Evolutionary conservation across 1,284 basidiomycete species (phyloP).

Genomic region (Abortiporus biennis): DNA sequence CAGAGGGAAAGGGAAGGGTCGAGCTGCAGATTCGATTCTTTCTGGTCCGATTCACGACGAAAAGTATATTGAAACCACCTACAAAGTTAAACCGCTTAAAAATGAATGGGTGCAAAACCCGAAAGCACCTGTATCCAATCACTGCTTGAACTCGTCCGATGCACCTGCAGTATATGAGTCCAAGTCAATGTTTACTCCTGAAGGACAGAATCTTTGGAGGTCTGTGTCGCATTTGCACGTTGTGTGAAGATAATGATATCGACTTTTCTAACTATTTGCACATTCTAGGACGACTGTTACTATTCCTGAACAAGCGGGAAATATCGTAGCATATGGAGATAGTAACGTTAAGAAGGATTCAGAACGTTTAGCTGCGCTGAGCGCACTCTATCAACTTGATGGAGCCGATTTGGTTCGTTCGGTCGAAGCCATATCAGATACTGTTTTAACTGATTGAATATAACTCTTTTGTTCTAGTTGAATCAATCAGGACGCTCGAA

Average conservation of each 20-base stretch:
- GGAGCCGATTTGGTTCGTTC: constrained; percentile 46
- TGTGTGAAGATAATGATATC: neutral
- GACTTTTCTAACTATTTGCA: too few species aligned
- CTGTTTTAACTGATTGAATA: neutral
- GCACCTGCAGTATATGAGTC: constrained; percentile 16
- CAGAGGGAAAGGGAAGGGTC: constrained; percentile 11
- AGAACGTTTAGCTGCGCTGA: constrained; percentile 70
- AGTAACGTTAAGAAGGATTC: constrained; percentile 61
- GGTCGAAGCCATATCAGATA: neutral
- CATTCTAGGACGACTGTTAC: neutral
- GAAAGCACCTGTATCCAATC: constrained; percentile 41
- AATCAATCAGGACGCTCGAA: neutral
- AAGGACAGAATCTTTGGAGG: constrained; percentile 15
- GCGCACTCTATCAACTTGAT: constrained; percentile 66
- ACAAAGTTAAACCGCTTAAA: constrained; percentile 25
- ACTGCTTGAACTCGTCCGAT: constrained; percentile 8
- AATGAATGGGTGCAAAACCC: constrained; percentile 31
- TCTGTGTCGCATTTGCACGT: constrained; percentile 3
- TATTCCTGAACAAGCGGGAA: constrained; percentile 29
- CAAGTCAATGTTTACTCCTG: neutral
- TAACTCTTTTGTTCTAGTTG: neutral
- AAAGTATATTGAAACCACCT: constrained; percentile 22
- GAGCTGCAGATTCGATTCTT: constrained; percentile 8
- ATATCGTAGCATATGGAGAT: constrained; percentile 59
- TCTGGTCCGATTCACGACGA: constrained; percentile 24